Evolutionary conservation across 2,329 filamentous ascomycete genomes (phyloP).

Genomic region (Epichloe coenophiala): DNA sequence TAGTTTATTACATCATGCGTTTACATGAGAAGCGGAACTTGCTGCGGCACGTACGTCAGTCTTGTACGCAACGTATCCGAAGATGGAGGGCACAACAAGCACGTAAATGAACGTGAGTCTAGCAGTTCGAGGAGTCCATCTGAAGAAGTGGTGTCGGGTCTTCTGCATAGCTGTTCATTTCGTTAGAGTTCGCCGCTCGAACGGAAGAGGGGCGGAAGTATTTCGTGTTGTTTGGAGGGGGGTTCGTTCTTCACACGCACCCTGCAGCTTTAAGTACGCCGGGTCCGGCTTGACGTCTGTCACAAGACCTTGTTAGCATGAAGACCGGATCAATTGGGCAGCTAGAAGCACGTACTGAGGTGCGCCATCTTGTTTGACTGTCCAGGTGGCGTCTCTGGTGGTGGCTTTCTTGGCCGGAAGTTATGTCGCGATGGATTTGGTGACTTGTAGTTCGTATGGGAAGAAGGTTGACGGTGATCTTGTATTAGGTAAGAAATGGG

Average conservation of each 20-base stretch:
- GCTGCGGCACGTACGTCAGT: conserved; percentile 62
- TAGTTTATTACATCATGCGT: conserved; percentile 6
- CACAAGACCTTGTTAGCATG: conserved; percentile 13
- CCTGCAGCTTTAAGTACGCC: conserved; percentile 27
- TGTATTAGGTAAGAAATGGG: conserved; percentile 5
- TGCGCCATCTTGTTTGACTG: conserved; percentile 23
- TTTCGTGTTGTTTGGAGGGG: neutral
- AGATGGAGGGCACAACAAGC: conserved; percentile 53
- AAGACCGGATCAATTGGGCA: neutral
- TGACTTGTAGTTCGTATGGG: neutral
- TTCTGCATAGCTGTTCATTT: conserved; percentile 55
- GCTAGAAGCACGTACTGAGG: conserved; percentile 18
- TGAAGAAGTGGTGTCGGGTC: conserved; percentile 88
- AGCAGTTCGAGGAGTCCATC: conserved; percentile 78
- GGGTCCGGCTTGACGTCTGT: conserved; percentile 29
- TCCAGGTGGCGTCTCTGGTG: conserved; percentile 12
- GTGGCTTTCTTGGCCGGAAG: conserved; percentile 7
- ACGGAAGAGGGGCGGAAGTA: neutral
- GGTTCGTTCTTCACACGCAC: conserved; percentile 16
- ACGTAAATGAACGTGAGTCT: conserved; percentile 68
- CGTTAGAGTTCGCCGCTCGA: conserved; percentile 11
- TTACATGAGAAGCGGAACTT: neutral
- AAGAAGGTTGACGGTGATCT: neutral
- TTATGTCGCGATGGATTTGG: conserved; percentile 10
- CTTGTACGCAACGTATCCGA: conserved; percentile 62